Evolutionary conservation across 1,284 basidiomycete species (phyloP).

Genomic region (Agroathelia rolfsii): DNA sequence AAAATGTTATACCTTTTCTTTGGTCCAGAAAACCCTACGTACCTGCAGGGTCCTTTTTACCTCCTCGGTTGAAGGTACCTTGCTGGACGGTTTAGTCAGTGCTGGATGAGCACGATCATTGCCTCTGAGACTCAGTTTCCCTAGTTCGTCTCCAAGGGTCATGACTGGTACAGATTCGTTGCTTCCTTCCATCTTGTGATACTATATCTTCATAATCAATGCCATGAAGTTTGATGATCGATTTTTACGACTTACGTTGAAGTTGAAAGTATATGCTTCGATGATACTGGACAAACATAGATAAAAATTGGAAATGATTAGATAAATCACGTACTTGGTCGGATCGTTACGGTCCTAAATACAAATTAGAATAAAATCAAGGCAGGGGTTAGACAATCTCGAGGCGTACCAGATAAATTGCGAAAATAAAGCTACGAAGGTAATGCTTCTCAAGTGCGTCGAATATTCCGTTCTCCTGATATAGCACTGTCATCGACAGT

Average conservation of each 20-base stretch:
- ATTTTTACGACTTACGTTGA: conserved; percentile 36
- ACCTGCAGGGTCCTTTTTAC: conserved; percentile 70
- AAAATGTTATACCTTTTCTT: not conserved
- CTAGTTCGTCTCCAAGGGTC: conserved; percentile 50
- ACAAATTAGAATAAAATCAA: conserved; percentile 2
- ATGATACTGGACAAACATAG: conserved; percentile 44
- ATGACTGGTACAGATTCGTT: conserved; percentile 49
- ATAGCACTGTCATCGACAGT: conserved; percentile 3
- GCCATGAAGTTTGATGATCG: conserved; percentile 1
- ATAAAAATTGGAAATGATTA: conserved; percentile 13
- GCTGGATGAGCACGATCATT: conserved; percentile 36
- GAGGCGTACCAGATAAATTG: conserved; percentile 60
- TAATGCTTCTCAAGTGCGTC: conserved; percentile 71
- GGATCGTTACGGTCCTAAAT: conserved; percentile 66
- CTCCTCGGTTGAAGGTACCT: conserved; percentile 55
- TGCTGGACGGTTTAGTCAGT: conserved; percentile 40
- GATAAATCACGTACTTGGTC: conserved; percentile 46
- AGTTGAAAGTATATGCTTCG: conserved; percentile 77
- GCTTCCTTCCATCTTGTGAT: conserved; percentile 49
- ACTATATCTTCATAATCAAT: conserved; percentile 27
- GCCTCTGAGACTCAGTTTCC: conserved; percentile 36
- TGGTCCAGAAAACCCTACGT: conserved; percentile 3
- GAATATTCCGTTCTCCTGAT: conserved; percentile 70
- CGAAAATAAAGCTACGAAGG: conserved; percentile 71
- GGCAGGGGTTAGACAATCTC: not conserved